Evolutionary conservation across 345 rosid genomes (phyloP).

Genomic region (Syzygium aqueum): DNA sequence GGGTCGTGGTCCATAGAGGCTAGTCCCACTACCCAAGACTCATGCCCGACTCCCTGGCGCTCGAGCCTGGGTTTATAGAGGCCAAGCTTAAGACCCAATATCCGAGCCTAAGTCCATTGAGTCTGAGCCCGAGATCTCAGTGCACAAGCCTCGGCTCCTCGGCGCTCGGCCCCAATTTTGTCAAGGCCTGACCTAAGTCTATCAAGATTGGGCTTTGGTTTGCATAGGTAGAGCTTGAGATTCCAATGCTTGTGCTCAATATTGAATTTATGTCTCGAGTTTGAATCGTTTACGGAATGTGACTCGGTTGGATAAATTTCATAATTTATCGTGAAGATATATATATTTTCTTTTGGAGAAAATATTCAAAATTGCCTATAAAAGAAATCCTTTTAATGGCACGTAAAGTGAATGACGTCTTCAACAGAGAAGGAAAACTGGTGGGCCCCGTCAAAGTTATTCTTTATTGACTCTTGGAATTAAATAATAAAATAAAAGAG

Average conservation of each 20-base stretch:
- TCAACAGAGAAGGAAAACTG: no score
- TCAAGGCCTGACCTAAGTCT: background rate
- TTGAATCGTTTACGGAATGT: no score
- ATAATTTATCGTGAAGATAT: no score
- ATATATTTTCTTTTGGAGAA: no score
- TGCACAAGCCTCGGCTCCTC: background rate
- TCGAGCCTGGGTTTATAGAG: rapidly evolving
- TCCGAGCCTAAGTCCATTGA: background rate
- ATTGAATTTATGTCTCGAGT: no score
- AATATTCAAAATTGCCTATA: no score
- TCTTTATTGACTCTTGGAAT: no score
- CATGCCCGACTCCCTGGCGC: background rate
- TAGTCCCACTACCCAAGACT: background rate
- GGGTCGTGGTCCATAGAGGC: background rate
- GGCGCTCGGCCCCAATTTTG: rapidly evolving
- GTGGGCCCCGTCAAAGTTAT: no score
- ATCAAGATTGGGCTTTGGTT: background rate
- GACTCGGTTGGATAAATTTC: no score
- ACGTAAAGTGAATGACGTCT: no score
- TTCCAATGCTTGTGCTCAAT: background rate
- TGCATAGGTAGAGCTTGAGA: background rate
- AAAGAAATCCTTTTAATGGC: no score
- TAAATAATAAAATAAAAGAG: no score
- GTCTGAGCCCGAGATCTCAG: rapidly evolving
- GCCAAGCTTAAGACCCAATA: background rate